Conservation (phyloP, 495 filamentous ascomycete genomes). For the Rostrohypoxylon terebratum region DNA sequence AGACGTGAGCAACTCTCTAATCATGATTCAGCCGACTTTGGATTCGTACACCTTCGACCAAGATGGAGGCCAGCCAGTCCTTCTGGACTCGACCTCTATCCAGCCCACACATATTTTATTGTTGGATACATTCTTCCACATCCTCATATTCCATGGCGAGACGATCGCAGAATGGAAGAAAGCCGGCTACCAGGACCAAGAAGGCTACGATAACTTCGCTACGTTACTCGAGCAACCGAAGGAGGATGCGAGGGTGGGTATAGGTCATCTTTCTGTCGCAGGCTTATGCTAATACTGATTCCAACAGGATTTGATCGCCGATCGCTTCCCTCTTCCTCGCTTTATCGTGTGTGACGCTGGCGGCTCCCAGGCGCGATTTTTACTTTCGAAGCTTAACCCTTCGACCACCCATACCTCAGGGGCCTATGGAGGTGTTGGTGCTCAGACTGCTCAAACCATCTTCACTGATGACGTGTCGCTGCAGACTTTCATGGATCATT, state of each 20-base stretch:
- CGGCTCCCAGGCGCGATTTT: constrained; percentile 96
- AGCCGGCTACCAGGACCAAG: constrained; percentile 97
- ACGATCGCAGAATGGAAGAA: constrained; percentile 99
- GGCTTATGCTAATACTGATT: not conserved
- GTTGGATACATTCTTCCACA: constrained; percentile 99
- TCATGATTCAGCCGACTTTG: constrained; percentile 99
- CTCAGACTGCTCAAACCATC: constrained; percentile 95
- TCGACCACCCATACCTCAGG: constrained; percentile 97
- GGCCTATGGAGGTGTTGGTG: constrained; percentile 84
- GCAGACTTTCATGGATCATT: constrained; percentile 99
- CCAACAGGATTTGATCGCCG: constrained; percentile 90
- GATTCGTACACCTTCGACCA: constrained; percentile 98
- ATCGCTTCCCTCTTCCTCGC: constrained; percentile 96
- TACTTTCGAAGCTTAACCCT: constrained; percentile 97
- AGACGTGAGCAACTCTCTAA: constrained; percentile 94
- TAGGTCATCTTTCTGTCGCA: not conserved
- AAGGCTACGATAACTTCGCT: constrained; percentile 97
- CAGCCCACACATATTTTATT: constrained; percentile 94
- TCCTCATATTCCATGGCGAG: constrained; percentile 98
- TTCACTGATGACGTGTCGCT: constrained; percentile 99
- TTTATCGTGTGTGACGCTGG: constrained; percentile 99
- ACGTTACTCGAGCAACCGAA: constrained; percentile 91
- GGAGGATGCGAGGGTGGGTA: constrained; percentile 90
- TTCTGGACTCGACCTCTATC: constrained; percentile 96
- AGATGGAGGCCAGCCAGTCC: constrained; percentile 87